A percentile compares a stretch with the other conserved stretches of the same genome.
Conservation (phyloP, 345 rosid genomes). For the Cardamine occulta region DNA sequence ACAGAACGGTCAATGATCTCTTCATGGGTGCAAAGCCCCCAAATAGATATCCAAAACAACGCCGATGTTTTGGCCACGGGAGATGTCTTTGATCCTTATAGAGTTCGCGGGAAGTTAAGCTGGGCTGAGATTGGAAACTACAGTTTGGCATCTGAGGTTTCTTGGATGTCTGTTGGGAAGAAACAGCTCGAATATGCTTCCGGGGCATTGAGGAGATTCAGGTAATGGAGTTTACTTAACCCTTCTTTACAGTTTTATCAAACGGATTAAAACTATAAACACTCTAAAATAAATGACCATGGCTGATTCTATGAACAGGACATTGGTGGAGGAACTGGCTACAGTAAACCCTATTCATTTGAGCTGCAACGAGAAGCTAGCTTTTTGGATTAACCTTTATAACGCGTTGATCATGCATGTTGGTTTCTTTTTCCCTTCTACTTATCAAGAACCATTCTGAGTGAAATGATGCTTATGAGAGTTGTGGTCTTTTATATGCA, state of each 20-base stretch:
- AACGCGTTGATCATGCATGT: conserved; percentile 98
- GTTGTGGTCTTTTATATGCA: conserved; percentile 41
- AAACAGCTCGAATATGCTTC: conserved; percentile 92
- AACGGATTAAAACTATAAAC: neutral
- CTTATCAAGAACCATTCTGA: conserved; percentile 21
- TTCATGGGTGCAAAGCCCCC: conserved; percentile 77
- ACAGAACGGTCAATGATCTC: conserved; percentile 76
- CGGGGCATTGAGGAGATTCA: conserved; percentile 83
- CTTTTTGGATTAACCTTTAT: conserved; percentile 95
- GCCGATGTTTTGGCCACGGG: conserved; percentile 58
- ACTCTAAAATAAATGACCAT: conserved; percentile 17
- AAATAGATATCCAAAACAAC: conserved; percentile 59
- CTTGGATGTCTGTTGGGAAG: conserved; percentile 98
- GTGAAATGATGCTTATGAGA: conserved; percentile 21
- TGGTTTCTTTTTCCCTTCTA: conserved; percentile 32
- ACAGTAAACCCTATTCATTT: conserved; percentile 81
- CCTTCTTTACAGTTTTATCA: neutral
- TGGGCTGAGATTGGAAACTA: conserved; percentile 85
- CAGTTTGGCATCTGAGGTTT: conserved; percentile 70
- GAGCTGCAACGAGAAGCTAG: conserved; percentile 79
- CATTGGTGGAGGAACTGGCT: conserved; percentile 84
- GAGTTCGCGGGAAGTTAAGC: conserved; percentile 80
- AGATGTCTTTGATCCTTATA: conserved; percentile 78
- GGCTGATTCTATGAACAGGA: conserved; percentile 52
- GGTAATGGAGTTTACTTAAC: conserved; percentile 49